Base-by-base conservation (phyloP, 2,329 filamentous ascomycete species). In the Diaporthe nobilis region DNA sequence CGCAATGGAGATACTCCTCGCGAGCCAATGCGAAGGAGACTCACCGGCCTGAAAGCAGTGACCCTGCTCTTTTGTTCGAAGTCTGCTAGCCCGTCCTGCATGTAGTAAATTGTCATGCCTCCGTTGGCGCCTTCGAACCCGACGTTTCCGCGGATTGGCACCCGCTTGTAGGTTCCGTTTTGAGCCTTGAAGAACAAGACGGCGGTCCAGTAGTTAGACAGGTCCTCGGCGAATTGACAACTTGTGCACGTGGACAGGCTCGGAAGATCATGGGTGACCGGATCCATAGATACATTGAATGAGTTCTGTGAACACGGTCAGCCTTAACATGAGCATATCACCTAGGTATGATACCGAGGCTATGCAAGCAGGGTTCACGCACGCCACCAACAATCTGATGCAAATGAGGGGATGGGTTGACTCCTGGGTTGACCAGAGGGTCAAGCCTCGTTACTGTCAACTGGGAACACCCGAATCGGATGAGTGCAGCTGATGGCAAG, bases 401-500 rank as follows among this genome's bases (percentile, higher is more conserved):
- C 22, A 79, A 53, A 71, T 80, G 78, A n/a, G 77, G 67, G 39
- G 79, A 80, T 8, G 79, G 79, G 12, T 76, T 65, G 8, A 49
- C 44, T 34, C 77, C 77, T 2, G 79, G 79, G 65, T 80, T 73
- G 55, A 80, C 79, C 51, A 80, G 61, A 7, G 81, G 81, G 70
- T 82, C 81, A 39, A 82, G 77, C 60, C 85, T 85, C 81, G 87
- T 86, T 72, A 87, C 85, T 42, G 87, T 85, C 47, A 87, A 83
- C 81, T 87, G 85, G 42, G 85, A 87, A 82, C 86, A 87, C 28
- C 85, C 85, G 78, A 87, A 87, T 47, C 86, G 85, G 77, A 87
- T 70, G 34, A 70, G 65, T 42, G 82, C 85, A 86, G 86, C 79
- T 84, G 84, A 78, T 83, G 82, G 25, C 80, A 81, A 39, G 77